These are phyloP conservation scores for Vitis labrusca DNA, from an alignment of 164 flowering plant species.

Conservation along the genomic window DNA sequence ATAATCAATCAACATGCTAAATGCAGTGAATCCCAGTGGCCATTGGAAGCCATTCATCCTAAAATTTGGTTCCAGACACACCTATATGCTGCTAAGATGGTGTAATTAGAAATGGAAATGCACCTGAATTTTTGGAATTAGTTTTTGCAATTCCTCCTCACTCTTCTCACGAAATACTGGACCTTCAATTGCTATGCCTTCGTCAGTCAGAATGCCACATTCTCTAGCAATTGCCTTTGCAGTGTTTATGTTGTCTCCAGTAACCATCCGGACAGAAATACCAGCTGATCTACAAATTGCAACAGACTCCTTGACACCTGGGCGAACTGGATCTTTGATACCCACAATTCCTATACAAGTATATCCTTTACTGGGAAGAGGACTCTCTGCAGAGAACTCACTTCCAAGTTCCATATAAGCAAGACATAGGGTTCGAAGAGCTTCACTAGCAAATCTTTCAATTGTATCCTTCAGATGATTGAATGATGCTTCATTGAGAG, in stretches of 20 bases:
- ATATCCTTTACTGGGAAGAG: slow-evolving; percentile 70
- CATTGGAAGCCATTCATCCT: not conserved
- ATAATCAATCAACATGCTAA: not conserved
- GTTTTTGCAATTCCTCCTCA: slow-evolving; percentile 61
- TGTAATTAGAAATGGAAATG: not conserved
- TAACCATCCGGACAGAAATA: slow-evolving; percentile 89
- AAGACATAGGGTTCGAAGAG: slow-evolving; percentile 93
- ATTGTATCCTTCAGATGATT: slow-evolving; percentile 55
- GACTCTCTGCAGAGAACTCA: slow-evolving; percentile 45
- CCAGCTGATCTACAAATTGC: slow-evolving; percentile 93
- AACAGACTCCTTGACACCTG: slow-evolving; percentile 94
- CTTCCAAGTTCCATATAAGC: slow-evolving; percentile 68
- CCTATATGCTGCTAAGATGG: not conserved
- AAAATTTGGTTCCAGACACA: not conserved
- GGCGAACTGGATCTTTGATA: slow-evolving; percentile 95
- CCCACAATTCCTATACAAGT: slow-evolving; percentile 90
- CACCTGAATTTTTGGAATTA: slow-evolving; percentile 92
- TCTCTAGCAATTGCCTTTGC: slow-evolving; percentile 98
- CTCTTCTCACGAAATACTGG: slow-evolving; percentile 78
- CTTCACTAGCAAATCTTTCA: slow-evolving; percentile 80
- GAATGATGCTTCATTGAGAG: slow-evolving; percentile 52
- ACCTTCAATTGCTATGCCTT: slow-evolving; percentile 93
- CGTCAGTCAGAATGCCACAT: slow-evolving; percentile 90
- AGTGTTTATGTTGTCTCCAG: slow-evolving; percentile 89
- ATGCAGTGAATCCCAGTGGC: not conserved